These are phyloP conservation scores for Ascomycota sp. DNA, from an alignment of 2,329 filamentous ascomycete genomes.

Conservation along the genomic window DNA sequence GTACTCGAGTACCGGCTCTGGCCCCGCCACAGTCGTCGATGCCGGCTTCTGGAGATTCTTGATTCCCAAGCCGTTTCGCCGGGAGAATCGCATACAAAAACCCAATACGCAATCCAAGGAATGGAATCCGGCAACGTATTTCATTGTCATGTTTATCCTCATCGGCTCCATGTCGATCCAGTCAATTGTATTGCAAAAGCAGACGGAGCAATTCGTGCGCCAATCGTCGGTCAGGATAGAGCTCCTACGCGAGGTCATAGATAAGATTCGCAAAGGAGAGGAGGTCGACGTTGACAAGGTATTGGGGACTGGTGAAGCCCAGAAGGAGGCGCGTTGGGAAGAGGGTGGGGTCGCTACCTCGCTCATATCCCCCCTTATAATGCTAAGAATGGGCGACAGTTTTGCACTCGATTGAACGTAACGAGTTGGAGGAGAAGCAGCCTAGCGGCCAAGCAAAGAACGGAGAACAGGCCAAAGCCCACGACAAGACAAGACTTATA, in stretches of 20 bases:
- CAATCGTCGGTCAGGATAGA: conserved; percentile 63
- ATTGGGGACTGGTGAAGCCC: conserved; percentile 57
- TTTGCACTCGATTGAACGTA: conserved; percentile 43
- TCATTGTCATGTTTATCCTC: conserved; percentile 61
- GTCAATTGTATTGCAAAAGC: conserved; percentile 62
- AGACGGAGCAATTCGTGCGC: conserved; percentile 51
- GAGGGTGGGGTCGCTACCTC: conserved; percentile 33
- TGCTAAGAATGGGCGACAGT: conserved; percentile 22
- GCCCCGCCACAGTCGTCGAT: conserved; percentile 32
- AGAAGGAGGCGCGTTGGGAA: conserved; percentile 71
- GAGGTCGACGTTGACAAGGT: conserved; percentile 68
- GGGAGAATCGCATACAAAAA: conserved; percentile 17
- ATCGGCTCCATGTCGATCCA: conserved; percentile 95
- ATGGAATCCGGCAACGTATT: conserved; percentile 70
- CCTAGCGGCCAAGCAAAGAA: no score
- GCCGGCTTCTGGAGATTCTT: conserved; percentile 48
- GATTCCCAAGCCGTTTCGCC: conserved; percentile 45
- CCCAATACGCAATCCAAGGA: conserved; percentile 25
- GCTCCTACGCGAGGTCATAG: conserved; percentile 54
- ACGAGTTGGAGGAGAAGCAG: conserved; percentile 29
- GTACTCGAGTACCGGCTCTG: conserved; percentile 15
- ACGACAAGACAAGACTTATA: no score
- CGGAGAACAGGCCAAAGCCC: conserved; percentile 16
- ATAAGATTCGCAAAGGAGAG: conserved; percentile 49
- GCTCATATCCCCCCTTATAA: no score